Conservation (phyloP, 176 grass and related monocot species). For the Aechmea fasciata region DNA sequence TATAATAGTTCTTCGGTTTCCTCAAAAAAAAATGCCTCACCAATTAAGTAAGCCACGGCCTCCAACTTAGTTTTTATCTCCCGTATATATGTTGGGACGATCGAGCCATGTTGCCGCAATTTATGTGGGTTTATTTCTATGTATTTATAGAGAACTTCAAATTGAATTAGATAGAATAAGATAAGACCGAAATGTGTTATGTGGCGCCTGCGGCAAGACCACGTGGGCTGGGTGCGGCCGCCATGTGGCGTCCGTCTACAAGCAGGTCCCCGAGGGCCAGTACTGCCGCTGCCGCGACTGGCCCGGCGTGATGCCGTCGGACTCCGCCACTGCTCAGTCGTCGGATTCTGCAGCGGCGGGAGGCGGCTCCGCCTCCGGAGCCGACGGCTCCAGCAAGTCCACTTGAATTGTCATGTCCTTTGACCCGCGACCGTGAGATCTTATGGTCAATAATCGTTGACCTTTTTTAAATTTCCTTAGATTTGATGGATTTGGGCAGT, state of each 20-base stretch:
- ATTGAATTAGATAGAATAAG: neutral
- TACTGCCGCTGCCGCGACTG: conserved; percentile 75
- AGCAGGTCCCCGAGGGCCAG: conserved; percentile 57
- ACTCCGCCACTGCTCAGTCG: neutral
- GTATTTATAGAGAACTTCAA: neutral
- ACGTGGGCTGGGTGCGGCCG: conserved; percentile 75
- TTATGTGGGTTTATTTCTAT: too few species aligned
- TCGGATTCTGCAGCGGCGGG: neutral
- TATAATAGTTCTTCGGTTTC: too few species aligned
- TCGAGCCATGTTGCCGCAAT: too few species aligned
- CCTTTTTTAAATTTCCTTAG: too few species aligned
- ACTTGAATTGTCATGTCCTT: conserved; percentile 27
- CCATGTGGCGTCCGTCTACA: conserved; percentile 63
- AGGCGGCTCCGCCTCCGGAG: neutral
- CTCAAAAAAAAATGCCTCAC: too few species aligned
- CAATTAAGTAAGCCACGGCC: too few species aligned
- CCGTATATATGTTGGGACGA: too few species aligned
- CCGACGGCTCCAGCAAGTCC: neutral
- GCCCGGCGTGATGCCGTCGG: conserved; percentile 34
- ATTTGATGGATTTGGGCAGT: too few species aligned
- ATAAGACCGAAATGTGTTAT: conserved; percentile 47
- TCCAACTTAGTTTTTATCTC: too few species aligned
- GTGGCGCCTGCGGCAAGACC: conserved; percentile 55
- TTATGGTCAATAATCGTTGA: too few species aligned
- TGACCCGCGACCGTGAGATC: conserved; percentile 1